Percentiles rank a stretch among this genome's conserved stretches.
Evolutionary conservation across 2,329 filamentous ascomycete genomes (phyloP).

Genomic region (Macroventuria anomochaeta): DNA sequence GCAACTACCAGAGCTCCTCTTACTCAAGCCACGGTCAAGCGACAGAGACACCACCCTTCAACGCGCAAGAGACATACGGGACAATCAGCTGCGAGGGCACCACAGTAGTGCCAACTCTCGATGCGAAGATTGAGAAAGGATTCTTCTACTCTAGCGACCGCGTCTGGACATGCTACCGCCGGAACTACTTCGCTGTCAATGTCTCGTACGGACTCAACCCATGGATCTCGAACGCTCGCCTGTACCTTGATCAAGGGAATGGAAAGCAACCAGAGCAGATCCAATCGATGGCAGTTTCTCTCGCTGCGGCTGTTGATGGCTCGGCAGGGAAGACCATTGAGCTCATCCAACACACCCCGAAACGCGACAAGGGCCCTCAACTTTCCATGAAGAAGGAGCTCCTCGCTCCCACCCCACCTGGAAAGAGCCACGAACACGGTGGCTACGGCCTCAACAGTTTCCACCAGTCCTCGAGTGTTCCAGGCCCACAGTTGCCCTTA

Average conservation of each 20-base stretch:
- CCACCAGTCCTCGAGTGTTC: conserved; percentile 40
- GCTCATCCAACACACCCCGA: conserved; percentile 88
- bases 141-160: conserved; percentile 78
- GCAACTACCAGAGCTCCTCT: conserved; percentile 25
- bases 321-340: conserved; percentile 78
- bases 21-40: conserved; percentile 26
- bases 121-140: conserved; percentile 84
- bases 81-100: conserved; percentile 67
- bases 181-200: conserved; percentile 88
- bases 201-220: conserved; percentile 78
- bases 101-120: conserved; percentile 73
- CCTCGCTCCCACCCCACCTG: conserved; percentile 70
- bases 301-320: conserved; percentile 82
- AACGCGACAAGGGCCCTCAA: conserved; percentile 86
- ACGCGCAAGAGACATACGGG: conserved; percentile 59
- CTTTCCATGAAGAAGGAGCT: conserved; percentile 73
- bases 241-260: conserved; percentile 62
- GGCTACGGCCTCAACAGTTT: conserved; percentile 49
- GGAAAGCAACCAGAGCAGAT: conserved; percentile 63
- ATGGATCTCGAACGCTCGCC: conserved; percentile 61
- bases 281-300: conserved; percentile 79
- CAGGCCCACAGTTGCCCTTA: conserved; percentile 53
- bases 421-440: conserved; percentile 52
- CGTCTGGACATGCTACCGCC: conserved; percentile 90
- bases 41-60: conserved; percentile 54